These are phyloP conservation scores for Microstroma glucosiphilum DNA, from an alignment of 1,284 basidiomycete genomes.

Conservation along the genomic window DNA sequence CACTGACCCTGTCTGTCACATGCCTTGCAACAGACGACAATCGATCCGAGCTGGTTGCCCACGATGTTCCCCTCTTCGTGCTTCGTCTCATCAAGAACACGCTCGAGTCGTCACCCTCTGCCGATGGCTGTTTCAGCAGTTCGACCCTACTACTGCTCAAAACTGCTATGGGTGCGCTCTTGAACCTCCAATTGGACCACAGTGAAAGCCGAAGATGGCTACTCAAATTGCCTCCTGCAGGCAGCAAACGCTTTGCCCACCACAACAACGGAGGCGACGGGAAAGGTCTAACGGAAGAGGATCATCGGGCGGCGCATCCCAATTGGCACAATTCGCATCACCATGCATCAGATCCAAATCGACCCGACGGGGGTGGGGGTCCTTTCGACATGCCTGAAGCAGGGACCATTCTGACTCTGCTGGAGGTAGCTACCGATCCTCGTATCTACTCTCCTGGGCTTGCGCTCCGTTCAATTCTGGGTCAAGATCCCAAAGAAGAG, in stretches of 20 bases:
- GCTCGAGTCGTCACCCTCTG: slow-evolving; percentile 15
- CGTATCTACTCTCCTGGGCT: slow-evolving; percentile 25
- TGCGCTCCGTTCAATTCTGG: not conserved
- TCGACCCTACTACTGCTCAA: slow-evolving; percentile 62
- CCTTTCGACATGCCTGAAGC: slow-evolving; percentile 6
- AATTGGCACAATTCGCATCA: slow-evolving; percentile 16
- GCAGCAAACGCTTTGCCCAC: not conserved
- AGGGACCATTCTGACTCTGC: slow-evolving; percentile 1
- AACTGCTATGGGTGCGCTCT: slow-evolving; percentile 69
- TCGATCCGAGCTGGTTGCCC: not conserved
- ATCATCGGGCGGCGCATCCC: slow-evolving; percentile 15
- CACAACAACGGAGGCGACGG: not conserved
- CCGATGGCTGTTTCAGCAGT: slow-evolving; percentile 22
- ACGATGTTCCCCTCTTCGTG: slow-evolving; percentile 2
- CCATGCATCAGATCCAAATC: not conserved
- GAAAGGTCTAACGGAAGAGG: not conserved
- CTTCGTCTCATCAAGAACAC: slow-evolving; percentile 7
- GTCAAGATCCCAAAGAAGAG: slow-evolving; percentile 19
- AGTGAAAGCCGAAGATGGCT: slow-evolving; percentile 51
- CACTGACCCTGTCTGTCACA: too few species aligned
- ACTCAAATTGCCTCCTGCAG: slow-evolving; percentile 1
- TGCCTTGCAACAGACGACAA: slow-evolving; percentile 16
- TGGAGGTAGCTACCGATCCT: slow-evolving; percentile 10
- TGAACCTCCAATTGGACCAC: slow-evolving; percentile 72
- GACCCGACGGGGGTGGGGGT: not conserved